A percentile compares a stretch with the other conserved stretches of the same genome.
Conservation (phyloP, 208 protist species). For the Phytomonas francai region DNA sequence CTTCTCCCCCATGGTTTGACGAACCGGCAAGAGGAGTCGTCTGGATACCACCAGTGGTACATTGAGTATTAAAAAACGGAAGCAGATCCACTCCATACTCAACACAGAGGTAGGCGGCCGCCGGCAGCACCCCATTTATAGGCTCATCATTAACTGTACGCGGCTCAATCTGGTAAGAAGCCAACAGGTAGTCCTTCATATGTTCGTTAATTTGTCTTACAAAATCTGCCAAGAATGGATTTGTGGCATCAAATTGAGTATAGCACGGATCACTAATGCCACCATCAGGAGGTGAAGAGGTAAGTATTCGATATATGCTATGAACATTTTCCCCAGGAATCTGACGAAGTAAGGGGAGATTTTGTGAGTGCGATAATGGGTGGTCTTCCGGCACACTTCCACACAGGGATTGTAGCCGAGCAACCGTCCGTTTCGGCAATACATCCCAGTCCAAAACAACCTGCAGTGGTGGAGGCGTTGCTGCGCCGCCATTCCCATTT, state of each 20-base stretch:
- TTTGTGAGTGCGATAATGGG: not conserved
- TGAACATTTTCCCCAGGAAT: not conserved
- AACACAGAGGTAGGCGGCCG: not conserved
- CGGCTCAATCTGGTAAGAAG: conserved; percentile 13
- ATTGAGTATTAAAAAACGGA: not conserved
- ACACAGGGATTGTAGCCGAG: not conserved
- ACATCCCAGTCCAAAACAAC: conserved; percentile 27
- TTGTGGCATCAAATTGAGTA: conserved; percentile 16
- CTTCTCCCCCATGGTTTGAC: not conserved
- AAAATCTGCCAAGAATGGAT: conserved; percentile 11
- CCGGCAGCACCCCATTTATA: not conserved
- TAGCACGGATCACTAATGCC: not conserved
- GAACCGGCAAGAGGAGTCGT: not conserved
- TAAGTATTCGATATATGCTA: not conserved
- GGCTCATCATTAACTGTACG: not conserved
- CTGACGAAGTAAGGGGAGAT: not conserved
- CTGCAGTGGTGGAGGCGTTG: conserved; percentile 5
- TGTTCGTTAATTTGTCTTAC: conserved; percentile 29
- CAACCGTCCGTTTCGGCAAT: conserved; percentile 19
- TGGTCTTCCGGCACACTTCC: not conserved
- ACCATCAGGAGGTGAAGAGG: not conserved
- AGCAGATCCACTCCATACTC: not conserved
- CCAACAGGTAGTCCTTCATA: conserved; percentile 39
- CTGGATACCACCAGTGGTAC: not conserved
- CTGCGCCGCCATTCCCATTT: not conserved